These are phyloP conservation scores for Licmophora abbreviata DNA, from an alignment of 108 stramenopile genomes.

Conservation along the genomic window DNA sequence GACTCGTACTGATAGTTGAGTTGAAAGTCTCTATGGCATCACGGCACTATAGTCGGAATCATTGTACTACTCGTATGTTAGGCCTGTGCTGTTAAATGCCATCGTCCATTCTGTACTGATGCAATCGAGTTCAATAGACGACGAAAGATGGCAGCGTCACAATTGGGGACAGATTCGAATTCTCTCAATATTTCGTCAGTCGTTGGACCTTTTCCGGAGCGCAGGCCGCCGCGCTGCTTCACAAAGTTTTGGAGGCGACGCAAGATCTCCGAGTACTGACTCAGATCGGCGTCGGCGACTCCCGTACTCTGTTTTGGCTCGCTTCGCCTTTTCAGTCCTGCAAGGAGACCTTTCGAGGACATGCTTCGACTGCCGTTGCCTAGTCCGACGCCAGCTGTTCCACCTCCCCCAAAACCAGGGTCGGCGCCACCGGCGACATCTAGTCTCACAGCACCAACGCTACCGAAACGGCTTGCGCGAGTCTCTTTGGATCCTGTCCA, in stretches of 20 bases:
- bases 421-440: neutral
- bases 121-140: conserved; percentile 64
- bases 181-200: conserved; percentile 55
- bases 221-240: no score
- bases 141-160: conserved; percentile 62
- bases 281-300: conserved; percentile 6
- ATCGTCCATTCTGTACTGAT: conserved; percentile 39
- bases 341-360: conserved; percentile 39
- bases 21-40: no score
- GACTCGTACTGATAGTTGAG: no score
- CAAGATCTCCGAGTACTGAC: conserved; percentile 39
- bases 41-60: no score
- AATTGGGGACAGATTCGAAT: conserved; percentile 48
- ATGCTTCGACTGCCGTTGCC: neutral
- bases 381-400: conserved; percentile 5
- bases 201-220: conserved; percentile 40
- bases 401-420: conserved; percentile 7
- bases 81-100: conserved; percentile 22
- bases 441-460: neutral
- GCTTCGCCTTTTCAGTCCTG: conserved; percentile 19
- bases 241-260: conserved; percentile 42
- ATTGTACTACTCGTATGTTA: neutral
- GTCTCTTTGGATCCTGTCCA: conserved; percentile 59
- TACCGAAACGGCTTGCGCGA: conserved; percentile 9
- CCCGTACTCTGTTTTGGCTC: conserved; percentile 2